phyloP scores from a whole-genome alignment of 2,329 filamentous ascomycete species.

The Blastomyces gilchristii region DNA sequence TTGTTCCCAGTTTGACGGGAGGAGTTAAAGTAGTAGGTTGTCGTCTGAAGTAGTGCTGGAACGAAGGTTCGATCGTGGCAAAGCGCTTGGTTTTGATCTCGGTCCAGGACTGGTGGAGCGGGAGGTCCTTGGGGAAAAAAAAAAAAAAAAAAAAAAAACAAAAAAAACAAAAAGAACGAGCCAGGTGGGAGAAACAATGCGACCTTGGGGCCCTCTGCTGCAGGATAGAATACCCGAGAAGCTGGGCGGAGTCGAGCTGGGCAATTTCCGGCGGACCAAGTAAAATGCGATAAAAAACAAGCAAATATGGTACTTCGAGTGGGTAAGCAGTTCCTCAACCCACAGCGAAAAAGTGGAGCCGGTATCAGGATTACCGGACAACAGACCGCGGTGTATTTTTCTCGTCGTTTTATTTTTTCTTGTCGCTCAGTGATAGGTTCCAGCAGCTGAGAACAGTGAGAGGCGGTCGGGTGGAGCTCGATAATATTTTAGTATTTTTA shows the following conservation, averaged over 20 bases:
- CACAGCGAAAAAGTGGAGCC: background rate
- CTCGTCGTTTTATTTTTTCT: background rate
- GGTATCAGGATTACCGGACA: background rate
- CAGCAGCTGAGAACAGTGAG: background rate
- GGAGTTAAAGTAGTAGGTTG: background rate
- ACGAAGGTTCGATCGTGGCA: slow-evolving; percentile 8
- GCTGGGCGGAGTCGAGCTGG: slow-evolving; percentile 5
- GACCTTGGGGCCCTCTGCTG: background rate
- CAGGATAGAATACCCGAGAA: slow-evolving; percentile 3
- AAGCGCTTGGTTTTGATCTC: slow-evolving; percentile 5
- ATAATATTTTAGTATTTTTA: background rate
- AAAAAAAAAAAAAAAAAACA: too few relatives aligned
- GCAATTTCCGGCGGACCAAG: slow-evolving; percentile 5
- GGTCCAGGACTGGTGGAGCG: background rate
- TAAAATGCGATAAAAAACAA: background rate
- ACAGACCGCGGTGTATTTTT: background rate
- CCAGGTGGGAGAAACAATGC: slow-evolving; percentile 1
- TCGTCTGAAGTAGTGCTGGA: slow-evolving; percentile 1
- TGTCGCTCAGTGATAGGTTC: background rate
- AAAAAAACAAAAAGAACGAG: background rate
- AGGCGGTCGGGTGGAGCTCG: background rate
- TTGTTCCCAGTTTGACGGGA: slow-evolving; percentile 5
- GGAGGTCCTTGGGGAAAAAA: background rate
- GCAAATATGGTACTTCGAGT: background rate
- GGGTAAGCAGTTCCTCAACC: background rate